These are phyloP conservation scores for Penicillium mononematosum DNA, from an alignment of 495 filamentous ascomycete species.

Conservation along the genomic window DNA sequence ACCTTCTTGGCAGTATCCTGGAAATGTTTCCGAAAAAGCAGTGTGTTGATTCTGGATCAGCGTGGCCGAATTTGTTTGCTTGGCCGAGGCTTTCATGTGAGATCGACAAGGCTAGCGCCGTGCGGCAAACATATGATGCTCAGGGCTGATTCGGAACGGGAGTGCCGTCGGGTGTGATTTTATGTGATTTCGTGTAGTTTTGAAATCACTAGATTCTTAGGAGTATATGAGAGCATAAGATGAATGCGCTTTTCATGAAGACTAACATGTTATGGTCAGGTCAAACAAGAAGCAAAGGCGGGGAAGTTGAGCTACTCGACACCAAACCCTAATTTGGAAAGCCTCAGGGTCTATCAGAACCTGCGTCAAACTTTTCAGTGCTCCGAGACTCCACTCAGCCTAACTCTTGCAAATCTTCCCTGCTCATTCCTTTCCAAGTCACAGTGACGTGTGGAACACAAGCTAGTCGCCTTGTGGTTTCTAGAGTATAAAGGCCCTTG, in stretches of 20 bases:
- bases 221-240: not conserved
- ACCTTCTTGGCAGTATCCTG: conserved; percentile 4
- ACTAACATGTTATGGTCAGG: not conserved
- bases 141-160: not conserved
- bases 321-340: conserved; percentile 13
- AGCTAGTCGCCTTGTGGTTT: conserved; percentile 5
- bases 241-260: not conserved
- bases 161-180: not conserved
- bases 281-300: not conserved
- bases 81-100: conserved; percentile 15
- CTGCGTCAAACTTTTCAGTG: conserved; percentile 2
- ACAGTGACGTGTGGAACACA: conserved; percentile 2
- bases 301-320: conserved; percentile 7
- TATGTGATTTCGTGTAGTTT: not conserved
- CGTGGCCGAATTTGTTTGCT: not conserved
- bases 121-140: conserved; percentile 5
- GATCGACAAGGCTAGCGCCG: conserved; percentile 10
- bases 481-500: conserved; percentile 8
- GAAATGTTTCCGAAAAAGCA: not conserved
- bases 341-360: conserved; percentile 1
- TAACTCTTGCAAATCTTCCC: not conserved
- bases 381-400: not conserved
- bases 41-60: not conserved
- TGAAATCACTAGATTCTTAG: not conserved
- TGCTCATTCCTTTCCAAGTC: not conserved